Evolutionary conservation across 495 filamentous ascomycete species (phyloP).

Genomic region (Terfezia claveryi): DNA sequence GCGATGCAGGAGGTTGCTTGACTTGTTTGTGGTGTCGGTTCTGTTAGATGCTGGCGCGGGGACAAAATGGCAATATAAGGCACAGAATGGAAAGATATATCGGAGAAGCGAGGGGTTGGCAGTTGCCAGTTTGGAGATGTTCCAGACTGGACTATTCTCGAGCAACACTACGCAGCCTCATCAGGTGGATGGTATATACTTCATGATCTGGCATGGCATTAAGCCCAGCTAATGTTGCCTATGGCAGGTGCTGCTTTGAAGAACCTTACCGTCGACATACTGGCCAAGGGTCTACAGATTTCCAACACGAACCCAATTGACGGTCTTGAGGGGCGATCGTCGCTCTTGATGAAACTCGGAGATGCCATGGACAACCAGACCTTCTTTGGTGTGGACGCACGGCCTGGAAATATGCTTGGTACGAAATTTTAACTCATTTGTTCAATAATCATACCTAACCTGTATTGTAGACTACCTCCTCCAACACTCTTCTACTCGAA

Average conservation of each 20-base stretch:
- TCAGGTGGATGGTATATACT: slow-evolving; percentile 51
- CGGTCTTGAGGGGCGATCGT: slow-evolving; percentile 68
- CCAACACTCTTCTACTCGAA: slow-evolving; percentile 69
- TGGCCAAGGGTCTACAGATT: slow-evolving; percentile 69
- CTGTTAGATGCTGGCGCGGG: slow-evolving; percentile 75
- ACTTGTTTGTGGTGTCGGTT: slow-evolving; percentile 78
- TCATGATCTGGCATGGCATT: neutral
- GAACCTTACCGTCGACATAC: slow-evolving; percentile 46
- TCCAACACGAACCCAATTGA: slow-evolving; percentile 59
- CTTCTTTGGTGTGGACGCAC: slow-evolving; percentile 62
- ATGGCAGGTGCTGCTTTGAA: slow-evolving; percentile 38
- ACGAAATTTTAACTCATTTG: neutral
- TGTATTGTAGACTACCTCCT: slow-evolving; percentile 56
- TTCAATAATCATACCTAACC: slow-evolving; percentile 5
- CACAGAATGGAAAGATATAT: slow-evolving; percentile 64
- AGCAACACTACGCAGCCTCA: slow-evolving; percentile 57
- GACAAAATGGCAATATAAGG: slow-evolving; percentile 69
- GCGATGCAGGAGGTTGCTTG: slow-evolving; percentile 52
- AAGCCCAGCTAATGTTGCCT: neutral
- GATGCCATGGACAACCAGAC: slow-evolving; percentile 60
- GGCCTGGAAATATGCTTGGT: slow-evolving; percentile 94
- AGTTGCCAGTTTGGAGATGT: slow-evolving; percentile 92
- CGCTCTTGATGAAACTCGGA: slow-evolving; percentile 52
- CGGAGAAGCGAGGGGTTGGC: slow-evolving; percentile 79
- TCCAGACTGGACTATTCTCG: slow-evolving; percentile 83